Base-by-base conservation (phyloP, 495 filamentous ascomycete genomes). In the Amniculicola lignicola region DNA sequence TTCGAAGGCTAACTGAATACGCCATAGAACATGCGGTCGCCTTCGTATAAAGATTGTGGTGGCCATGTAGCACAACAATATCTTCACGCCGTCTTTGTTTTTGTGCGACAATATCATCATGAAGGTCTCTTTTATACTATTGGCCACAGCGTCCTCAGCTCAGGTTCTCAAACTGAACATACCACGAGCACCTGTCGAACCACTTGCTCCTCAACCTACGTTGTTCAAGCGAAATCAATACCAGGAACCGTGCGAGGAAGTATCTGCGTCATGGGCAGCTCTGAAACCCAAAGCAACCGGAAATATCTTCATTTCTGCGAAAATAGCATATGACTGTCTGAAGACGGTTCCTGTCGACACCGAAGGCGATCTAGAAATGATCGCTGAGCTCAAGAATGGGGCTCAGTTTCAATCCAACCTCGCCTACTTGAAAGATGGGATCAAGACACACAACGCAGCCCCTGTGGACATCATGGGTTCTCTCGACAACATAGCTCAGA, bases 271-370 rank as follows among this genome's bases (percentile, higher is more conserved):
- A 4, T 74, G 68, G 65, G 60, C 72, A 19, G 59, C 65, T 22
- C 69, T 33, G 5, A 15, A 22, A 25, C 44, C 44, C 12, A 16
- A 36, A 19, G 28, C n/a, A 12, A 51, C 69, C 2, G 67, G 61
- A 10, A 61, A 65, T 0, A 64, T 64, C 0, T 37, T 22, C 11
- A 60, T 78, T 22, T 51, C 68, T 31, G 75, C 72, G 11, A 54
- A 60, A 18, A 45, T 76, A 9, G 75, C 73, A 0, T 65, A 74
- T 47, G 70, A 71, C 3, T 78, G 75, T 59, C 64, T 77, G 14
- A 72, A 70, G n/a, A 69, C 71, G 2, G 74, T 78, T 12, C 72
- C 74, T 4, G 69, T 78, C 38, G 36, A 72, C 42, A 71, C 71
- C 59, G 64, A 63, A 16, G 70, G 57, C 23, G 74, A 72, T n/a